Evolutionary conservation across 257 asterid genomes (phyloP), one percentile per base, ranked within the genome.

Genomic region (Sherardia arvensis): DNA sequence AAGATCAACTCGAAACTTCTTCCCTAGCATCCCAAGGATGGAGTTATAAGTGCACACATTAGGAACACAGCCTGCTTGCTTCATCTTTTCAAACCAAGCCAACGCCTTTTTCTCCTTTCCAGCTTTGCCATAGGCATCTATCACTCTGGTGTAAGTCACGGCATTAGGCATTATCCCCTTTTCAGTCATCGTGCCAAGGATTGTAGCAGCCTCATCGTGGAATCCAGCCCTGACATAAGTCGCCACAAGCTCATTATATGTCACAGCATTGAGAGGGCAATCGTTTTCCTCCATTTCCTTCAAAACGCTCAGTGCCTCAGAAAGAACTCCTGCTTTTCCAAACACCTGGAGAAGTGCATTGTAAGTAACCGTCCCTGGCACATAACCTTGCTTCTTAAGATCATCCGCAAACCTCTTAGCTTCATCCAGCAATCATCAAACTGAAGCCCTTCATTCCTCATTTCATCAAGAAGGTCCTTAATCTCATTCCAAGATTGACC

Each of bases 171-270:
- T 77, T 71, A 89, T 65, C 65, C 97, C 97, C 77, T 87, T 92
- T 0, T 71, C 70, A 18, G 84, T 76, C 99, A 92, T 89, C 14
- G 96, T 87, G 27, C 62, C 83, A 47, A 92, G 87, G 30, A 92
- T 68, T 0, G 83, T 83, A 34, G 96, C 96, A 58, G 95, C 97
- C 83, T 85, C 87, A 43, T 89, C 97, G 10, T 57, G 81, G 65
- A 89, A 92, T n/a, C 99, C 99, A 0, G 99, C 93, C 78, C 99
- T 85, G 47, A 81, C 91, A 66, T 84, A 85, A 12, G 97, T 96
- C 55, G 88, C 86, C 79, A 89, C 91, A 64, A 92, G 95, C 58
- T 92, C 99, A 57, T 92, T 92, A 53, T 89, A 92, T 66, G 99
- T 92, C n/a, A 92, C 90, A 0, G 91, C 81, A 65, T 92, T 96